Evolutionary conservation across 78 protist genomes (phyloP), one percentile per base, ranked within the genome.

Genomic region (Planoprotostelium fungivorum): DNA sequence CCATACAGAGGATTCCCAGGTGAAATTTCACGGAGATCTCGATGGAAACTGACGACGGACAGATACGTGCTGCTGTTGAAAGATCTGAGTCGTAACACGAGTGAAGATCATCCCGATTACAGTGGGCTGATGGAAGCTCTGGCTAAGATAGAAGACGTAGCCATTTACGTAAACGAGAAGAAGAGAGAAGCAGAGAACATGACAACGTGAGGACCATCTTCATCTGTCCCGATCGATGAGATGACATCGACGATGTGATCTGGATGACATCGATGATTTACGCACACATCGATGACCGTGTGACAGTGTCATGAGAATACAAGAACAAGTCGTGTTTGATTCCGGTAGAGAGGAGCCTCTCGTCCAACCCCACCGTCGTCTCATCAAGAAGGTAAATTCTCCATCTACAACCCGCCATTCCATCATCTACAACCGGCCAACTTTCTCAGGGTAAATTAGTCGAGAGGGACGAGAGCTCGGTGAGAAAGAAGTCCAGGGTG

Each of bases 1-100:
- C 94, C 84, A 89, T 92, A 37, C 94, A 92, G 63, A 84, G 94
- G 73, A 92, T 92, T 73, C 94, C 94, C 51, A 92, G 94, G 90
- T 92, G 73, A 92, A 63, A 92, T 92, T 35, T 34, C 88, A n/a
- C 63, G 87, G 51, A 84, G 87, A 63, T 88, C 90, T 38, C 88
- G 84, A 91, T 28, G 86, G 83, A 35, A 10, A 35, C 1, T 37
- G 87, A 85, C 16, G 37, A 85, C n/a, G 37, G 35, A 85, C 36
- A 85, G 36, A 85, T 85, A 85, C 37, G 37, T 34, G 0, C 36
- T 73, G 35, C 36, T 88, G 25, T 35, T 88, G 35, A 88, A 91
- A 87, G 91, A 89, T 86, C 37, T 92, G 29, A 87, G 89, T n/a
- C 87, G 88, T 38, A 92, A 92, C 85, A 92, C 94, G 38, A 87